phyloP scores from a whole-genome alignment of 2,329 filamentous ascomycete genomes.

The Dactylonectria macrodidyma region DNA sequence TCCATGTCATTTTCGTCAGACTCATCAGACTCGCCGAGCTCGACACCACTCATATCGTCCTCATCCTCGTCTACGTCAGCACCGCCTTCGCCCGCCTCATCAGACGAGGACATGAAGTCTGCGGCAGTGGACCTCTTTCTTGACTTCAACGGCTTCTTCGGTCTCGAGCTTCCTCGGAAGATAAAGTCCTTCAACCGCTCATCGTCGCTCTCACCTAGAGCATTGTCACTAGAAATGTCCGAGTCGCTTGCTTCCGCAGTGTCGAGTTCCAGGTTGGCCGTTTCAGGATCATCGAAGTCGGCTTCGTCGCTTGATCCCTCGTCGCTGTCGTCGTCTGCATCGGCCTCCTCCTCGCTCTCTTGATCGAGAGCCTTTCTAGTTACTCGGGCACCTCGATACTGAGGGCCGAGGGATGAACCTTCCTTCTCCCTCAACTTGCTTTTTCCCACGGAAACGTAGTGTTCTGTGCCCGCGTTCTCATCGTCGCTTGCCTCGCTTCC shows the following conservation, averaged over 20 bases:
- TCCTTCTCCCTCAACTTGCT: slow-evolving; percentile 86
- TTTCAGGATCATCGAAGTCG: slow-evolving; percentile 71
- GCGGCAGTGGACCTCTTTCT: slow-evolving; percentile 65
- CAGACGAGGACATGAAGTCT: slow-evolving; percentile 70
- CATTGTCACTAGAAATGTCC: slow-evolving; percentile 76
- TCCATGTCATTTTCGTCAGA: slow-evolving; percentile 56
- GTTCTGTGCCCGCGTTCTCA: slow-evolving; percentile 80
- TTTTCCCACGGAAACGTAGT: slow-evolving; percentile 88
- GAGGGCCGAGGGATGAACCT: slow-evolving; percentile 77
- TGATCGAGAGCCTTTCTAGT: slow-evolving; percentile 77
- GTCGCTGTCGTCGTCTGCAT: slow-evolving; percentile 60
- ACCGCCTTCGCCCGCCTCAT: slow-evolving; percentile 55
- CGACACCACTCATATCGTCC: slow-evolving; percentile 53
- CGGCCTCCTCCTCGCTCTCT: slow-evolving; percentile 67
- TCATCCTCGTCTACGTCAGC: slow-evolving; percentile 53
- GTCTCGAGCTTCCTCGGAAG: slow-evolving; percentile 72
- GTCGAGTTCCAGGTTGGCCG: slow-evolving; percentile 68
- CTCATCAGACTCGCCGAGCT: slow-evolving; percentile 55
- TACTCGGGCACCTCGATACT: slow-evolving; percentile 85
- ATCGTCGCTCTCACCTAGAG: slow-evolving; percentile 87
- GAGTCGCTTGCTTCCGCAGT: slow-evolving; percentile 66
- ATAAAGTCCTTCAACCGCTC: slow-evolving; percentile 84
- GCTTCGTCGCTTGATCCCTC: slow-evolving; percentile 64
- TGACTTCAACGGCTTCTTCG: slow-evolving; percentile 55
- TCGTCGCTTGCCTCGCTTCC: slow-evolving; percentile 65